Conservation (phyloP, 192 early-diverging fungal genomes). For the Polychytrium aggregatum region DNA sequence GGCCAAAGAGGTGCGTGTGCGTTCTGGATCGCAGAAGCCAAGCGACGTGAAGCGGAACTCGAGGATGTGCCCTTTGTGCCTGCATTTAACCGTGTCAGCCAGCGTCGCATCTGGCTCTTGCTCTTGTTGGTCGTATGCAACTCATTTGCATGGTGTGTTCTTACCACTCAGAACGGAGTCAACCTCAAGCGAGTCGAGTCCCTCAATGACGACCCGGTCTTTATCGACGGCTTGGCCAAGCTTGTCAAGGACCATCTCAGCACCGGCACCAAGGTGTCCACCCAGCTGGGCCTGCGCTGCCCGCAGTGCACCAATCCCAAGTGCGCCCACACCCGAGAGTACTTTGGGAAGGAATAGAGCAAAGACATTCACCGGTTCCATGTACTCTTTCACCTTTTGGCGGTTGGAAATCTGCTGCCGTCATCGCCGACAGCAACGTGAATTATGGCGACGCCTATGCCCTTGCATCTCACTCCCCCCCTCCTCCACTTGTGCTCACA, state of each 20-base stretch:
- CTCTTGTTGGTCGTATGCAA: too few relatives aligned
- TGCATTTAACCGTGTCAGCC: neutral
- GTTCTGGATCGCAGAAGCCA: too few relatives aligned
- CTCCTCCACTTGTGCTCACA: too few relatives aligned
- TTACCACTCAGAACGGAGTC: constrained; percentile 52
- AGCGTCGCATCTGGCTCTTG: too few relatives aligned
- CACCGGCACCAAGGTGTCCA: constrained; percentile 24
- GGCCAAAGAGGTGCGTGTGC: constrained; percentile 59
- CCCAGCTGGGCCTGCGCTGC: constrained; percentile 56
- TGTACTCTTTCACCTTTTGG: too few relatives aligned
- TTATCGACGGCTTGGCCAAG: constrained; percentile 81
- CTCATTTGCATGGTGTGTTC: neutral
- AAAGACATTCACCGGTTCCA: too few relatives aligned
- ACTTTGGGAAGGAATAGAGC: constrained; percentile 39
- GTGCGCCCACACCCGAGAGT: constrained; percentile 52
- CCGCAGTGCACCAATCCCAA: constrained; percentile 60
- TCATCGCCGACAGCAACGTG: too few relatives aligned
- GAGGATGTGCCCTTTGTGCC: too few relatives aligned
- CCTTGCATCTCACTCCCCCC: too few relatives aligned
- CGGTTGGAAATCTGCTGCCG: too few relatives aligned
- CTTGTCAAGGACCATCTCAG: constrained; percentile 73
- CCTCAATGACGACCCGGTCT: constrained; percentile 82
- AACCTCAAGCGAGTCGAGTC: constrained; percentile 79
- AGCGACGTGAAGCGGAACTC: too few relatives aligned
- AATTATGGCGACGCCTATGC: too few relatives aligned